Evolutionary conservation across 140 eudicot genomes (phyloP).

Genomic region (Erigeron philadelphicus): DNA sequence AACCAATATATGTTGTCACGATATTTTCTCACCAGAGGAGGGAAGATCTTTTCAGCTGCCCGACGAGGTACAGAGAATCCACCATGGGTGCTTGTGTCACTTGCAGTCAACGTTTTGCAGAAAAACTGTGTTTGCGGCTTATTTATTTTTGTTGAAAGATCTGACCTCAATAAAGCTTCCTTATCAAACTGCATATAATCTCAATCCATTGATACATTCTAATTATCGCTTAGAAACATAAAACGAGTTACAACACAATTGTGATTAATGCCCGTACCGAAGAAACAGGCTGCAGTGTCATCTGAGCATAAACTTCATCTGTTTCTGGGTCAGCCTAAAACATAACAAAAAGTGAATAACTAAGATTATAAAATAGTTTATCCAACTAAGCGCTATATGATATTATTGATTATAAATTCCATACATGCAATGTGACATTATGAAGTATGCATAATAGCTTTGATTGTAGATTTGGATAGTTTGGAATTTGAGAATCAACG

Average conservation of each 20-base stretch:
- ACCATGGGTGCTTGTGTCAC: conserved; percentile 95
- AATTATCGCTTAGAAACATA: neutral
- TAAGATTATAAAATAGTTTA: neutral
- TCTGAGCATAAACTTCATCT: conserved; percentile 88
- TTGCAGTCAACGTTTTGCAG: conserved; percentile 89
- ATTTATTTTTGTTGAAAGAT: conserved; percentile 57
- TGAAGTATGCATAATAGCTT: conserved; percentile 77
- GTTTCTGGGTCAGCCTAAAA: conserved; percentile 90
- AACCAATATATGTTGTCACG: neutral
- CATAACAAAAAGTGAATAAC: neutral
- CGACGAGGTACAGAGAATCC: conserved; percentile 98
- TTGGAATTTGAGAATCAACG: conserved; percentile 79
- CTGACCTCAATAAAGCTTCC: conserved; percentile 81
- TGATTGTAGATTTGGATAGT: conserved; percentile 74
- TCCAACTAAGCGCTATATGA: neutral
- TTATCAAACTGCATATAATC: conserved; percentile 62
- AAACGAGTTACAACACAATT: neutral
- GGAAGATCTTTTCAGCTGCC: conserved; percentile 87
- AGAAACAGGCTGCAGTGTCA: conserved; percentile 91
- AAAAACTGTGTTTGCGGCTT: conserved; percentile 87
- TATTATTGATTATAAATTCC: neutral
- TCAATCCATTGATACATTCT: conserved; percentile 28
- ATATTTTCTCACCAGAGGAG: conserved; percentile 56
- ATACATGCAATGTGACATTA: conserved; percentile 73
- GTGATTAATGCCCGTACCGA: conserved; percentile 41